These are phyloP conservation scores for Candida coleopterorum DNA, from an alignment of 805 yeast genomes.

Conservation along the genomic window DNA sequence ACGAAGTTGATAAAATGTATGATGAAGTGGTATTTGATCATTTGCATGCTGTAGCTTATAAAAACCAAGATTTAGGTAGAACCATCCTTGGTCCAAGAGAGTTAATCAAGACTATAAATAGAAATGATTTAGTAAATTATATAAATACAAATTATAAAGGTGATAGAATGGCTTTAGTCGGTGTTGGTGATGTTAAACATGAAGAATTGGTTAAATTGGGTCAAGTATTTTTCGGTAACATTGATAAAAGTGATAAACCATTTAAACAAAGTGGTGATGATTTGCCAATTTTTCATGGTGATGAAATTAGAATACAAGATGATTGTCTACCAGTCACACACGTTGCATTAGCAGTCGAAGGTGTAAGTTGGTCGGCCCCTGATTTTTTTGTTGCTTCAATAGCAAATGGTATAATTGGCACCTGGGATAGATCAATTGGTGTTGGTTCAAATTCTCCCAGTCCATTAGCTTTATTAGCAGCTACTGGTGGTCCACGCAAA, in stretches of 20 bases:
- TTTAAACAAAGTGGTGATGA: conserved; percentile 72
- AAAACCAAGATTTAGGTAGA: conserved; percentile 89
- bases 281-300: conserved; percentile 76
- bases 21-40: conserved; percentile 98
- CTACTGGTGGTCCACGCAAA: conserved; percentile 51
- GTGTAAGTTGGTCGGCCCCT: conserved; percentile 95
- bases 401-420: conserved; percentile 94
- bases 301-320: conserved; percentile 81
- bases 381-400: conserved; percentile 94
- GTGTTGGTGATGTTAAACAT: conserved; percentile 92
- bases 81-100: conserved; percentile 94
- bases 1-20: conserved; percentile 96
- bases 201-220: conserved; percentile 76
- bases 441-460: conserved; percentile 82
- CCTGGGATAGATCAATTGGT: conserved; percentile 94
- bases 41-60: conserved; percentile 86
- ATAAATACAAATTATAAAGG: conserved; percentile 87
- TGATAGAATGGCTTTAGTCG: conserved; percentile 97
- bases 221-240: conserved; percentile 67
- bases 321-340: conserved; percentile 82
- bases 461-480: conserved; percentile 66
- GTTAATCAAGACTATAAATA: conserved; percentile 74
- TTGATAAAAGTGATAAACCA: conserved; percentile 55
- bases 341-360: conserved; percentile 93
- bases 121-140: conserved; percentile 72